Conservation (phyloP, 768 basidiomycete genomes). For the Trametes maxima region DNA sequence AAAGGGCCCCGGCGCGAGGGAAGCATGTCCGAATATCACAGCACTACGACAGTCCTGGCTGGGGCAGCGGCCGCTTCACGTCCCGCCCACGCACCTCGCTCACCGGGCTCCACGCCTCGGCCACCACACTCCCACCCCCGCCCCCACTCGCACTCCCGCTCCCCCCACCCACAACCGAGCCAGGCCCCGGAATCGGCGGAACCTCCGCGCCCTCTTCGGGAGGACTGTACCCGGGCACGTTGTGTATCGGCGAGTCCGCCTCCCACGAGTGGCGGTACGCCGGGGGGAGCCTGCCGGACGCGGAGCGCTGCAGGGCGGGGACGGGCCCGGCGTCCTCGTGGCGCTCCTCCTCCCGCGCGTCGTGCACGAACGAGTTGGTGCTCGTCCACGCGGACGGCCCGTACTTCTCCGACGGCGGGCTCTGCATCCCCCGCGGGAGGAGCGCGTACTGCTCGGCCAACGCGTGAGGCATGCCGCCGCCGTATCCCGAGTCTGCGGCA, state of each 20-base stretch:
- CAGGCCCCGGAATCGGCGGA: neutral
- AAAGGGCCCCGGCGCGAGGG: too few relatives aligned
- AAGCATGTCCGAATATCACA: neutral
- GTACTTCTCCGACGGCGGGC: neutral
- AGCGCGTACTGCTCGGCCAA: slow-evolving; percentile 3
- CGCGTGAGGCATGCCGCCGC: neutral
- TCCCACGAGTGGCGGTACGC: slow-evolving; percentile 21
- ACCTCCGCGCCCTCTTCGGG: neutral
- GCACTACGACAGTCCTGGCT: neutral
- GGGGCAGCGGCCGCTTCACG: neutral
- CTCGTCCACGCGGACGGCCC: neutral
- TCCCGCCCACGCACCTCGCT: neutral
- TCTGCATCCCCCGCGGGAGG: neutral
- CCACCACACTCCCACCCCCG: neutral
- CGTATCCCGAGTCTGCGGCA: slow-evolving; percentile 2
- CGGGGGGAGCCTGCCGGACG: slow-evolving; percentile 19
- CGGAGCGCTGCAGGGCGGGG: slow-evolving; percentile 10
- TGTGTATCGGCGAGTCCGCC: neutral
- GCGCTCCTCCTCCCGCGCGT: slow-evolving; percentile 1
- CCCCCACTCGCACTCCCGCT: neutral
- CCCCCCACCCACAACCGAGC: neutral
- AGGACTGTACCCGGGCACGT: neutral
- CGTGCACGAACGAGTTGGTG: neutral
- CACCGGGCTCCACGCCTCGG: neutral
- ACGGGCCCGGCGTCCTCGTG: slow-evolving; percentile 19